A percentile compares a stretch with the other conserved stretches of the same genome.
Conservation (phyloP, 2,329 filamentous ascomycete genomes). For the Ilyonectria sp. region DNA sequence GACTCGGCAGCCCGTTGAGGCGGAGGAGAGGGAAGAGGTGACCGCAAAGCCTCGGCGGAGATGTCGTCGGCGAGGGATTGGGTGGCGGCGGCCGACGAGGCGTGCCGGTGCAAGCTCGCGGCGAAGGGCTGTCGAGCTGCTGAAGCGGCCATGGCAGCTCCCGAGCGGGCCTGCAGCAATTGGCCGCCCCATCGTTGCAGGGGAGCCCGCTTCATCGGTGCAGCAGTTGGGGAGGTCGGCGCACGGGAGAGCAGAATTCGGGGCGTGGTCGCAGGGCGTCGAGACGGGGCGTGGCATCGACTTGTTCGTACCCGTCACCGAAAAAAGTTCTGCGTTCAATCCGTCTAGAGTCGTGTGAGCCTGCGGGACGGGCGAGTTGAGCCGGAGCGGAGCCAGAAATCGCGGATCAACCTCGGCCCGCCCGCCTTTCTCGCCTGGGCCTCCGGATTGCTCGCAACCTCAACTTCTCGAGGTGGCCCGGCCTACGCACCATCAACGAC, state of each 20-base stretch:
- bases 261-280: slow-evolving; percentile 29
- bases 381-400: slow-evolving; percentile 12
- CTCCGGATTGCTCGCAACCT: slow-evolving; percentile 25
- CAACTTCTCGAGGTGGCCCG: slow-evolving; percentile 20
- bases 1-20: slow-evolving; percentile 78
- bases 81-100: slow-evolving; percentile 52
- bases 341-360: slow-evolving; percentile 54
- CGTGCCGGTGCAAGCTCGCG: slow-evolving; percentile 38
- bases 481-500: slow-evolving; percentile 40
- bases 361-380: slow-evolving; percentile 26
- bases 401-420: slow-evolving; percentile 49
- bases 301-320: slow-evolving; percentile 36
- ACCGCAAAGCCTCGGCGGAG: slow-evolving; percentile 38
- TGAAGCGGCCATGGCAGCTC: slow-evolving; percentile 34
- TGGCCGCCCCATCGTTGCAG: slow-evolving; percentile 59
- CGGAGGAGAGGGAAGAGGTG: slow-evolving; percentile 78
- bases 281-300: slow-evolving; percentile 32
- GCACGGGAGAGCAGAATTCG: background rate
- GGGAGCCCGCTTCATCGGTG: slow-evolving; percentile 61
- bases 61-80: slow-evolving; percentile 43
- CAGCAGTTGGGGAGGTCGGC: slow-evolving; percentile 23
- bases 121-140: slow-evolving; percentile 45
- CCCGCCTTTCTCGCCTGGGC: background rate
- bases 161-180: slow-evolving; percentile 55
- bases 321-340: slow-evolving; percentile 56